Base-by-base conservation (phyloP, 2,329 filamentous ascomycete genomes). In the Coniella vitis region DNA sequence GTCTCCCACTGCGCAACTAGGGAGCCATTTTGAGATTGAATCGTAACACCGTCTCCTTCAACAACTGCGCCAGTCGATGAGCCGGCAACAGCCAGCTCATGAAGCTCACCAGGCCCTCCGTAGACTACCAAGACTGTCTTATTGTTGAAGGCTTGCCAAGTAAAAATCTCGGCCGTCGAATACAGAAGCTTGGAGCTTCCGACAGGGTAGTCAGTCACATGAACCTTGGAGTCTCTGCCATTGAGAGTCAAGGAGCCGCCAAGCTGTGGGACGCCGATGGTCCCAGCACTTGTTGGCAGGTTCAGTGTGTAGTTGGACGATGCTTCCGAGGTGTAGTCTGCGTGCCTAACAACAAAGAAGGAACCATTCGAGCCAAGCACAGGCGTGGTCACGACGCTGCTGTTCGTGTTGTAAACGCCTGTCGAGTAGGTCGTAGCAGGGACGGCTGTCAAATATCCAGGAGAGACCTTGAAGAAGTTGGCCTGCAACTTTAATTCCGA, bases 401-500 rank as follows among this genome's bases (percentile, higher is more conserved):
- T 60, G 22, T 72, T 81, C 58, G 77, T 79, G 3, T 76, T 68
- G 32, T 76, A 76, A 3, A 76, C 67, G 21, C 76, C 75, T 5
- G 68, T 67, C 9, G 71, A 70, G 21, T 68, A 66, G 12, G 71
- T 70, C 32, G 68, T 61, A 56, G 71, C 73, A 1, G 81, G 75
- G 0, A 69, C 70, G 1, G 81, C 76, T 2, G 76, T 76, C 19
- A 89, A 66, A 57, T 87, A 90, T 0, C 76, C 78, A 0, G 85
- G 83, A 0, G 84, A 87, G 0, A 81, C 84, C 56, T 83, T 83
- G 45, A 87, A 63, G 63, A 91, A 91, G 57, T 87, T 84, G 22
- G 79, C 85, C 55, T 87, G 69, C 0, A 91, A 74, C 59, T 91
- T 93, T 25, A 87, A 70, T 62, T 93, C 86, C 37, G 81, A 84